Evolutionary conservation across 1,139 yeast species (phyloP).

Genomic region (Meyerozyma elateridarum): DNA sequence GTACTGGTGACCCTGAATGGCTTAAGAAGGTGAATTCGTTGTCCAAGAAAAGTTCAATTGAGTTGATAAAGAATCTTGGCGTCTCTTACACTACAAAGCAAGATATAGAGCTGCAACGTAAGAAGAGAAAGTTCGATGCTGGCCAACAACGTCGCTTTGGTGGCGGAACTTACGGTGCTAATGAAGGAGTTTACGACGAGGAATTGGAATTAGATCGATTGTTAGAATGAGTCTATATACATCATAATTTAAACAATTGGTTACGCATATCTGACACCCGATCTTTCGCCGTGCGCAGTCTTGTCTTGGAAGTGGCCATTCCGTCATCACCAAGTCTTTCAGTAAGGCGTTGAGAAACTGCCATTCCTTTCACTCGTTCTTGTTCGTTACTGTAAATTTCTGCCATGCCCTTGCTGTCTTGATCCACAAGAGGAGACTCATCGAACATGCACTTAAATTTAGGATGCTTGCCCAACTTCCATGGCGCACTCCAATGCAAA

Average conservation of each 20-base stretch:
- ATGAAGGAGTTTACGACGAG: conserved; percentile 27
- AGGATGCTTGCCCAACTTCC: conserved; percentile 54
- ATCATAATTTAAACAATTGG: conserved; percentile 33
- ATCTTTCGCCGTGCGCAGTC: conserved; percentile 45
- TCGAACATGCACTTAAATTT: conserved; percentile 36
- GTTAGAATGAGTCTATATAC: conserved; percentile 7
- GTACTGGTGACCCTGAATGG: conserved; percentile 15
- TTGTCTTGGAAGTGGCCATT: conserved; percentile 28
- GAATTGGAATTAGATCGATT: conserved; percentile 32
- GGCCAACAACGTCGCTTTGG: conserved; percentile 8
- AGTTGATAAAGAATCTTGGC: conserved; percentile 18
- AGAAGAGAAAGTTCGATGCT: conserved; percentile 14
- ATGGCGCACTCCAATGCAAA: conserved; percentile 59
- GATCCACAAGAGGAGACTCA: conserved; percentile 28
- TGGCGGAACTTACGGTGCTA: conserved; percentile 23
- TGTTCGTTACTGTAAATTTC: conserved; percentile 25
- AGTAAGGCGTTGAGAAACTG: conserved; percentile 26
- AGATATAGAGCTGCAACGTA: conserved; percentile 12
- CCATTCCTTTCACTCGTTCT: conserved; percentile 25
- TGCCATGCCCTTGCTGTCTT: conserved; percentile 22
- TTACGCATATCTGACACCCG: conserved; percentile 39
- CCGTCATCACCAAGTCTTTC: conserved; percentile 42
- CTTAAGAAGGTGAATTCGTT: conserved; percentile 12
- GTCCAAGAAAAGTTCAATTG: conserved; percentile 14
- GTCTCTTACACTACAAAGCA: conserved; percentile 16